phyloP scores from a whole-genome alignment of 495 filamentous ascomycete species.

The Penicillium herquei region DNA sequence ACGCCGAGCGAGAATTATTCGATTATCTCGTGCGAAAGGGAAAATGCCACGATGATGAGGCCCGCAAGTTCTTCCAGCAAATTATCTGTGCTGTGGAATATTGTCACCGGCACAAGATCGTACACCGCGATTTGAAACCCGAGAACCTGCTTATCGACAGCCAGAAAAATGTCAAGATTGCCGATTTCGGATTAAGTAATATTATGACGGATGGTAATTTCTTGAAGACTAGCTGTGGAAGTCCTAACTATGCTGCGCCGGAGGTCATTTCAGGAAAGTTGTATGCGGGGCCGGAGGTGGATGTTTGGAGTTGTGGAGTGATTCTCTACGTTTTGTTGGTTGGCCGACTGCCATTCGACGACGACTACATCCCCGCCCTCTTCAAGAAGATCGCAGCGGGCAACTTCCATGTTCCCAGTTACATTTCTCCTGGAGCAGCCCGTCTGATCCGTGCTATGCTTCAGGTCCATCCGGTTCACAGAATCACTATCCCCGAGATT shows the following conservation, averaged over 20 bases:
- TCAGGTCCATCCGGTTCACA: conserved; percentile 88
- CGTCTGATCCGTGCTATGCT: conserved; percentile 89
- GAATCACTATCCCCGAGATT: conserved; percentile 91
- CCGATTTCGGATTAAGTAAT: conserved; percentile 96
- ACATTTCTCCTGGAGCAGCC: conserved; percentile 82
- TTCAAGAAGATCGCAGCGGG: conserved; percentile 91
- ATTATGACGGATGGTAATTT: conserved; percentile 99
- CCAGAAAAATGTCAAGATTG: conserved; percentile 96
- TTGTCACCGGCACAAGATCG: conserved; percentile 98
- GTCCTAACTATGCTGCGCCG: conserved; percentile 95
- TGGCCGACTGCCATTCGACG: conserved; percentile 91
- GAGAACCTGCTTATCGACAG: conserved; percentile 95
- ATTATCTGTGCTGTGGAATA: conserved; percentile 99
- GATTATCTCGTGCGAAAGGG: conserved; percentile 94
- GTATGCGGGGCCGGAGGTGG: conserved; percentile 95
- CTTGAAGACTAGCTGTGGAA: conserved; percentile 96
- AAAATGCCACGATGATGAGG: conserved; percentile 82
- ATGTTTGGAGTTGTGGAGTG: conserved; percentile 99
- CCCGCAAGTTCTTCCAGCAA: conserved; percentile 96
- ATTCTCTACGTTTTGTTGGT: conserved; percentile 95
- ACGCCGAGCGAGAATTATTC: conserved; percentile 93
- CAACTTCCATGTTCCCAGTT: conserved; percentile 82
- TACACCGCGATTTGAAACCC: conserved; percentile 95
- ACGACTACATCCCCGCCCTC: conserved; percentile 86
- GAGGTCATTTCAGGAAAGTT: conserved; percentile 98